phyloP scores from a whole-genome alignment of 2,329 filamentous ascomycete species.

The Fusarium globosum region DNA sequence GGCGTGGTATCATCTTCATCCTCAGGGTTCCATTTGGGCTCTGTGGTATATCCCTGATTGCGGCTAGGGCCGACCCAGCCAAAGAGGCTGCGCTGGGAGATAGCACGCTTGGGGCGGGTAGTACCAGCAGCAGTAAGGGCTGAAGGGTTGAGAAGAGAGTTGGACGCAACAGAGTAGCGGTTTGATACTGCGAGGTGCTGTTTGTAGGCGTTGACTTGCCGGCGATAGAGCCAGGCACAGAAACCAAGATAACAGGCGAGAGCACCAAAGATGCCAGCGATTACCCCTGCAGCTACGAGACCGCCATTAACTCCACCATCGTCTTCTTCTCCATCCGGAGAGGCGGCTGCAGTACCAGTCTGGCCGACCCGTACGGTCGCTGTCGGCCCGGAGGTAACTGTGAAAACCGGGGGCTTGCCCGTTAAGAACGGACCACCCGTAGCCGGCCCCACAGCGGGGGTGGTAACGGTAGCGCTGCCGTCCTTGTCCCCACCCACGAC shows the following conservation, averaged over 20 bases:
- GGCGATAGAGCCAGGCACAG: constrained; percentile 78
- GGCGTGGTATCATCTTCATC: constrained; percentile 40
- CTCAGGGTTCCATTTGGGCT: constrained; percentile 48
- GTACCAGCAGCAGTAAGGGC: neutral
- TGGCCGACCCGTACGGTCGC: constrained; percentile 53
- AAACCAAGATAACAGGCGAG: constrained; percentile 74
- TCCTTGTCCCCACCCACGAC: constrained; percentile 62
- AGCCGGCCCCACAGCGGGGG: constrained; percentile 62
- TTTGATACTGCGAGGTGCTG: constrained; percentile 74
- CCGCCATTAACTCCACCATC: constrained; percentile 48
- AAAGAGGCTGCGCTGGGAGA: constrained; percentile 44
- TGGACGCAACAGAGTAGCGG: constrained; percentile 60
- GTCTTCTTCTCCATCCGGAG: neutral
- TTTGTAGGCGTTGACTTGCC: constrained; percentile 76
- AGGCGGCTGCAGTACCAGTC: constrained; percentile 45
- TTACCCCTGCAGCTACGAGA: constrained; percentile 61
- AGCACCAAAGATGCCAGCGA: constrained; percentile 74
- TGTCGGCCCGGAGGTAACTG: constrained; percentile 64
- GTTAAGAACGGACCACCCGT: constrained; percentile 78
- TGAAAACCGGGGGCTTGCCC: constrained; percentile 76
- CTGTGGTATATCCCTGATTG: constrained; percentile 36
- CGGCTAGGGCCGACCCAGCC: constrained; percentile 48
- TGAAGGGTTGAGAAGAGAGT: constrained; percentile 50
- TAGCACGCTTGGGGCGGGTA: constrained; percentile 22
- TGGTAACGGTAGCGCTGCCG: constrained; percentile 65